Conservation (phyloP, 352 stramenopile genomes). For the Pythium folliculosum region DNA sequence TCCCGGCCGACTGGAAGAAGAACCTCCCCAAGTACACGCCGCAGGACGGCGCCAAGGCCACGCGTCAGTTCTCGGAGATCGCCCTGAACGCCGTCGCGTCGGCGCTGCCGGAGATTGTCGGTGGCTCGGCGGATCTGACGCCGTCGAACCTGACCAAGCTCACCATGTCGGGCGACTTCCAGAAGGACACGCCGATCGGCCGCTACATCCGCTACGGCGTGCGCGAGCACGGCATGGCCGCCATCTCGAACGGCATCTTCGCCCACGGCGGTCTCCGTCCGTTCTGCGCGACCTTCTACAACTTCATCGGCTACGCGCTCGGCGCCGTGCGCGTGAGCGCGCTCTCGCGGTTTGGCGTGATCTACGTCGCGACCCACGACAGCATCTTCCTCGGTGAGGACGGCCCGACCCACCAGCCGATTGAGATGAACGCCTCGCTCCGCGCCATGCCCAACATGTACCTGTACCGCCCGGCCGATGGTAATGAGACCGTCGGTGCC, state of each 20-base stretch:
- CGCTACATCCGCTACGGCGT: constrained; percentile 99
- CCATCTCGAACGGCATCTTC: constrained; percentile 98
- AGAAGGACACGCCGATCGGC: constrained; percentile 95
- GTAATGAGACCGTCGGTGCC: constrained; percentile 96
- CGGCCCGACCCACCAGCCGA: constrained; percentile 98
- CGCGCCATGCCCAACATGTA: constrained; percentile 98
- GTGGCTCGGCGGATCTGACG: constrained; percentile 98
- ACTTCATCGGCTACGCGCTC: constrained; percentile 98
- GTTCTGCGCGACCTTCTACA: constrained; percentile 99
- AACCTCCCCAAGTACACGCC: constrained; percentile 91
- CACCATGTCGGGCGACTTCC: constrained; percentile 96
- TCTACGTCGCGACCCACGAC: constrained; percentile 99
- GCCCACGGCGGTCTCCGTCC: constrained; percentile 96
- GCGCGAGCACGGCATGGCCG: constrained; percentile 98
- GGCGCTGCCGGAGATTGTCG: constrained; percentile 95
- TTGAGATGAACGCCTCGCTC: constrained; percentile 97
- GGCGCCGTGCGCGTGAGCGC: constrained; percentile 95
- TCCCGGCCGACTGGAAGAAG: constrained; percentile 92
- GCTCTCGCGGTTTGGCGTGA: constrained; percentile 94
- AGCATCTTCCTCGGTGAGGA: constrained; percentile 99
- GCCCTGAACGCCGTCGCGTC: constrained; percentile 95
- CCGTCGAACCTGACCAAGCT: constrained; percentile 97
- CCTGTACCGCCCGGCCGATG: constrained; percentile 96
- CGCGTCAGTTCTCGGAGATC: constrained; percentile 94
- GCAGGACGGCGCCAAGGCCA: constrained; percentile 90